phyloP scores from a whole-genome alignment of 192 early-diverging fungal species.

The Backusella tuberculispora region DNA sequence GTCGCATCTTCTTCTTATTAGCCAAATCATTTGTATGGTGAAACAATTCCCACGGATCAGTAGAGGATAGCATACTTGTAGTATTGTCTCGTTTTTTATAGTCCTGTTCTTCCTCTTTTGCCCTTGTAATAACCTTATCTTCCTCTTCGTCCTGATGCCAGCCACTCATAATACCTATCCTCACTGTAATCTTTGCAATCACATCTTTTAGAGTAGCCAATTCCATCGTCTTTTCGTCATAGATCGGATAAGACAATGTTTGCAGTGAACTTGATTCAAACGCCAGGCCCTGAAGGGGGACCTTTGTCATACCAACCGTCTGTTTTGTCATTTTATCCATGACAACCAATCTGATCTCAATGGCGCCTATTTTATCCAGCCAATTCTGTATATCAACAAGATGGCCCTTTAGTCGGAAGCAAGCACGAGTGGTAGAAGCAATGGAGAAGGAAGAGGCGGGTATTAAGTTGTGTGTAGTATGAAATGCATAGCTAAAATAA shows the following conservation, averaged over 20 bases:
- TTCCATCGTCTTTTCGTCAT: background rate
- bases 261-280: slow-evolving; percentile 7
- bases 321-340: slow-evolving; percentile 23
- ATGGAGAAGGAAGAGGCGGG: slow-evolving; percentile 30
- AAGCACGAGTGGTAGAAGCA: slow-evolving; percentile 9
- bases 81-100: slow-evolving; percentile 14
- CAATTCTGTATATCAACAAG: slow-evolving; percentile 34
- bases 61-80: background rate
- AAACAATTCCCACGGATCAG: slow-evolving; percentile 28
- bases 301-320: slow-evolving; percentile 3
- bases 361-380: slow-evolving; percentile 22
- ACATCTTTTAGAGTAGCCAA: slow-evolving; percentile 7
- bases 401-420: slow-evolving; percentile 36
- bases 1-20: slow-evolving; percentile 27
- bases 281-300: slow-evolving; percentile 2
- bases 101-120: background rate
- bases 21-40: background rate
- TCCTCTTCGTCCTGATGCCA: slow-evolving; percentile 34
- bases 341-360: slow-evolving; percentile 14
- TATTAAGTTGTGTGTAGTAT: slow-evolving; percentile 21
- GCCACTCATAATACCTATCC: slow-evolving; percentile 34
- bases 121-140: background rate
- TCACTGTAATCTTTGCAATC: slow-evolving; percentile 34
- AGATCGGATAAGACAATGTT: background rate
- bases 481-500: slow-evolving; percentile 36